A percentile compares a stretch with the other conserved stretches of the same genome.
Evolutionary conservation across 306 rosid genomes (phyloP).

Genomic region (Cicer pinnatifidum): DNA sequence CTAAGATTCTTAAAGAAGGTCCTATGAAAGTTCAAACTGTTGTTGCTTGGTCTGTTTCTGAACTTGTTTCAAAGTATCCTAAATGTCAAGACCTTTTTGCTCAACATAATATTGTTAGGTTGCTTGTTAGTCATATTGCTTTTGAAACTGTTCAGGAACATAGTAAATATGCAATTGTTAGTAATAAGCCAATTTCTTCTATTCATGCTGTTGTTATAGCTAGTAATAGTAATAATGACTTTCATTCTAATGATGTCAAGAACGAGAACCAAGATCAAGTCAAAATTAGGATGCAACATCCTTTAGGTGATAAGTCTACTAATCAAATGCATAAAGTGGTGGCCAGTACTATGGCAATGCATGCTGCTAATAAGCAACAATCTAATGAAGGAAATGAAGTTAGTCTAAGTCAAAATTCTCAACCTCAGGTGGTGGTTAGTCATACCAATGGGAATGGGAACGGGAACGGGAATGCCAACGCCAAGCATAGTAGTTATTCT

Average conservation of each 20-base stretch:
- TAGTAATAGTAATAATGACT: conserved; percentile 41
- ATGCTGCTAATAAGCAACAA: conserved; percentile 40
- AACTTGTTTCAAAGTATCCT: conserved; percentile 66
- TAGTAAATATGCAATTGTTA: conserved; percentile 71
- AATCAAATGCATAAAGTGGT: conserved; percentile 69
- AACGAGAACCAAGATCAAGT: conserved; percentile 39
- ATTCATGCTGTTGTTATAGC: conserved; percentile 83
- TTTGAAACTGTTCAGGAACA: conserved; percentile 91
- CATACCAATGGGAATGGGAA: conserved; percentile 29
- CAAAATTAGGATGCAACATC: conserved; percentile 58
- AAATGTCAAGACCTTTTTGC: conserved; percentile 86
- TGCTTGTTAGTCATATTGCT: conserved; percentile 88
- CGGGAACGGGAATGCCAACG: conserved; percentile 44
- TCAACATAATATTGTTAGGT: conserved; percentile 74
- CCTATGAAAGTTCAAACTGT: conserved; percentile 76
- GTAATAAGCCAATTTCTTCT: conserved; percentile 67
- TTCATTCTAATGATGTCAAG: neutral
- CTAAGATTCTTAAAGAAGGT: conserved; percentile 78
- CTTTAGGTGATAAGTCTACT: conserved; percentile 55
- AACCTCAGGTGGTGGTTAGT: conserved; percentile 15
- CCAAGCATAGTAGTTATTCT: conserved; percentile 50
- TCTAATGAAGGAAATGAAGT: conserved; percentile 40
- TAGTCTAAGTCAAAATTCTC: neutral
- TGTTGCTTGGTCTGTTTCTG: conserved; percentile 85
- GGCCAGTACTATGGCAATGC: conserved; percentile 63